phyloP scores from a whole-genome alignment of 176 grass and related monocot genomes.

The Zea mays region Zm-B73-REFERENCE-NAM-5.0 NC_050104.1:156206001-156206500 shows the following conservation, averaged over 20 bases:
- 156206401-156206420: too few species aligned
- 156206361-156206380: too few species aligned
- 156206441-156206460: too few species aligned
- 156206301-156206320: constrained; percentile 59
- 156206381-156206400: too few species aligned
- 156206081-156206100: constrained; percentile 30
- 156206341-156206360: constrained; percentile 42
- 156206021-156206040: constrained; percentile 31
- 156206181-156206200: not conserved
- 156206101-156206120: constrained; percentile 44
- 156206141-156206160: constrained; percentile 14
- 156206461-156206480: too few species aligned
- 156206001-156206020: constrained; percentile 60
- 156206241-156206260: constrained; percentile 11
- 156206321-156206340: constrained; percentile 47
- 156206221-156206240: not conserved
- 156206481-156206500: too few species aligned
- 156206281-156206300: constrained; percentile 37
- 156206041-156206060: constrained; percentile 7
- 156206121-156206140: constrained; percentile 35
- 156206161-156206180: constrained; percentile 20
- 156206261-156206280: constrained; percentile 25
- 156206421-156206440: too few species aligned
- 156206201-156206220: constrained; percentile 24
- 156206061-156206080: constrained; percentile 23